phyloP scores from a whole-genome alignment of 2,329 filamentous ascomycete genomes.

The Malbranchea zuffiana region DNA sequence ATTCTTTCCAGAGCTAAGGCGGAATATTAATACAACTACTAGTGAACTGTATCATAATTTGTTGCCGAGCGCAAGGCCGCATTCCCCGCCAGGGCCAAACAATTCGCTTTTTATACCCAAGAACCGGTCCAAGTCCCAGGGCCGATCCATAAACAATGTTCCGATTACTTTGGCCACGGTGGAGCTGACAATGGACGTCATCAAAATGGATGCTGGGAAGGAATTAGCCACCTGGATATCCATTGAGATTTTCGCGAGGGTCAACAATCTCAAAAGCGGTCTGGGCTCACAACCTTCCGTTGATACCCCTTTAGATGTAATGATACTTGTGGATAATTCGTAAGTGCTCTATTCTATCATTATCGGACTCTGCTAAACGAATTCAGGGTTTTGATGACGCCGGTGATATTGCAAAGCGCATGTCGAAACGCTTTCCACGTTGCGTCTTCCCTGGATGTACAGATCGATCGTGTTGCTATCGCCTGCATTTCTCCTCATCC shows the following conservation, averaged over 20 bases:
- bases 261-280: slow-evolving; percentile 11
- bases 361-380: slow-evolving; percentile 1
- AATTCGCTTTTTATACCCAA: slow-evolving; percentile 8
- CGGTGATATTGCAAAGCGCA: slow-evolving; percentile 17
- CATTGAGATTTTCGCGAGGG: slow-evolving; percentile 25
- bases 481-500: slow-evolving; percentile 18
- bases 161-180: slow-evolving; percentile 13
- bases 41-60: too few species aligned
- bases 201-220: slow-evolving; percentile 10
- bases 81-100: slow-evolving; percentile 3
- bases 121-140: slow-evolving; percentile 2
- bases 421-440: slow-evolving; percentile 18
- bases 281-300: slow-evolving; percentile 10
- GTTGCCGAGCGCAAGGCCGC: too few species aligned
- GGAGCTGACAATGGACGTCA: slow-evolving; percentile 10
- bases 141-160: slow-evolving; percentile 7
- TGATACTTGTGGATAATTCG: slow-evolving; percentile 28
- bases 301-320: slow-evolving; percentile 25
- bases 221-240: slow-evolving; percentile 24
- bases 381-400: slow-evolving; percentile 12
- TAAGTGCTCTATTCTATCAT: slow-evolving; percentile 19
- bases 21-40: too few species aligned
- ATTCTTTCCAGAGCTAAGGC: background rate
- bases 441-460: slow-evolving; percentile 17
- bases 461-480: slow-evolving; percentile 21